Evolutionary conservation across 768 basidiomycete genomes (phyloP), one percentile per base, ranked within the genome.

Genomic region (Termitomyces sp.): DNA sequence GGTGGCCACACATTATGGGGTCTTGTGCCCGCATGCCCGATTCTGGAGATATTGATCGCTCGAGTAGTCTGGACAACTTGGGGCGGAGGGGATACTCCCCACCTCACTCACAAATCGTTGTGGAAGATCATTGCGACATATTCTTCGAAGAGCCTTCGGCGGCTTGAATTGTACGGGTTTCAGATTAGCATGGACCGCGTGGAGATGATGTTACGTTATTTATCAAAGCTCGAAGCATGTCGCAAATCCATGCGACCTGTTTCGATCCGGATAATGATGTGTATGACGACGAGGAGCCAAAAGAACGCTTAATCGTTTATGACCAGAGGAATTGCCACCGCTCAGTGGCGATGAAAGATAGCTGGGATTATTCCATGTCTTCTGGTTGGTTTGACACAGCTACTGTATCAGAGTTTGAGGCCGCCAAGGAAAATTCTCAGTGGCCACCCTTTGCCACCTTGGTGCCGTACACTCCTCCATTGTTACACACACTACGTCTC

Each of bases 171-270:
- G 51, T 12, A 52, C 16, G 39, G 38, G 12, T 42, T 55, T 20
- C 4, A 39, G 11, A 39, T 42, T 22, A 22, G 39, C 22, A 39
- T 22, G 54, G 39, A 55, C 11, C 54, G 54, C 39, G n/a, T 42
- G 4, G 28, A 28, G 28, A 39, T 59, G 59, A 45, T 59, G 32
- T 36, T 52, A 18, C 50, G 40, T 7, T 59, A 59, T 22, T 33
- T 53, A 8, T 33, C 20, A 2, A 53, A 48, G 52, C 59, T 60
- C 13, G 59, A 60, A 28, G 45, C 35, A 1, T 60, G 53, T 32
- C 35, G 35, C 7, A 48, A 49, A 33, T 44, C 6, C 28, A 24
- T 18, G 32, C 44, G 11, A 36, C 16, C 5, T 12, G 15, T 7
- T 53, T 59, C n/a, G 13, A 55, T 42, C 39, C 38, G 38, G 11